Base-by-base conservation (phyloP, 2,329 filamentous ascomycete genomes). In the Penicillium oxalicum region DNA sequence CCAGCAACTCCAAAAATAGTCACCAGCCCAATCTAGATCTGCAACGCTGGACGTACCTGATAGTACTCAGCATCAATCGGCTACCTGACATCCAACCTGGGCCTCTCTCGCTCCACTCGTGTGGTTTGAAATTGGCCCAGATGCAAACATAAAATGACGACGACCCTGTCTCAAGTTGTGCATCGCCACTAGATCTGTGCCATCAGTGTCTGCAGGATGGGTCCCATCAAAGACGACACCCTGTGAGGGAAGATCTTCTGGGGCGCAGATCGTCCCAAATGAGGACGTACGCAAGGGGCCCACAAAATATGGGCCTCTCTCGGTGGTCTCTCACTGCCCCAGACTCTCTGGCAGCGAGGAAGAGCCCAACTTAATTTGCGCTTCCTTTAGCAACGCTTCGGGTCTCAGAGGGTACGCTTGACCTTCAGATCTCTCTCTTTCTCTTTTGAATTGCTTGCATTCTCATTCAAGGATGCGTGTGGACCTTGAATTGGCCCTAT, bases 291-390 rank as follows among this genome's bases (percentile, higher is more conserved):
- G 50, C 40, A 55, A 59, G 56, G 56, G 42, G 53, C 52, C 53
- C 53, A 49, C 35, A 44, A 40, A 26, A 13, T 32, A 43, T 7
- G 29, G 11, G 11, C 5, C 29, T 8, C 29, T 5, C 29, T 32
- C 11, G 29, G 11, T 18, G 29, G 11, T 32, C 29, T 11, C 11
- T 32, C 29, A 32, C 11, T 11, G 7, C 29, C 29, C 29, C 8
- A 32, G 29, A 3, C 36, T 52, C 53, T 55, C 58, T 59, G 53
- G 54, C 43, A 52, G 56, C 59, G 56, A 50, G 49, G 47, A 47
- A 44, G 44, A 44, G 41, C 12, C 28, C 44, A 37, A 38, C 46
- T 48, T 49, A 18, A 18, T 18, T 18, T 18, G 18, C 18, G 18
- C 18, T 18, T 18, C 18, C 18, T 18, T 18, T 18, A 18, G 18